Evolutionary conservation across 305 asterid species (phyloP).

Genomic region (Solanum hybrid): DNA sequence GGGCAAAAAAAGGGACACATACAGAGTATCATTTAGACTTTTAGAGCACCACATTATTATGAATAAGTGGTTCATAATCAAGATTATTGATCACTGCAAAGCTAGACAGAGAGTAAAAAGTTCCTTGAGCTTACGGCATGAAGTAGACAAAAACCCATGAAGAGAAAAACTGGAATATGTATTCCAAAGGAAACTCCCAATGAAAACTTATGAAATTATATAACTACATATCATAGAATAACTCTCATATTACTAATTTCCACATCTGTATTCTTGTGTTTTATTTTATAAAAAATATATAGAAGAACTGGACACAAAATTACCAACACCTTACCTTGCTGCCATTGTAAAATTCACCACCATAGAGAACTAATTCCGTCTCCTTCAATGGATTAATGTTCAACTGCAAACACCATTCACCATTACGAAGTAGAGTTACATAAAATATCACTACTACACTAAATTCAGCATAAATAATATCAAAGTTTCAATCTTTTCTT

Average conservation of each 20-base stretch:
- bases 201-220: too few relatives aligned
- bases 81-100: background rate
- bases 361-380: slow-evolving; percentile 73
- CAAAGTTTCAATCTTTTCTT: background rate
- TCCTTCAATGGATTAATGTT: slow-evolving; percentile 82
- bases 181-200: background rate
- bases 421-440: background rate
- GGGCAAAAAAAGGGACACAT: background rate
- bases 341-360: slow-evolving; percentile 98
- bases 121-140: background rate
- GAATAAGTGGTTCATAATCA: background rate
- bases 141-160: background rate
- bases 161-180: background rate
- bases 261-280: background rate
- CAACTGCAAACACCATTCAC: slow-evolving; percentile 32
- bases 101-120: background rate
- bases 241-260: background rate
- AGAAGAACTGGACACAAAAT: background rate
- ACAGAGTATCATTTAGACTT: background rate
- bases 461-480: background rate
- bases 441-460: background rate
- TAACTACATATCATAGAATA: background rate
- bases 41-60: background rate
- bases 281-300: background rate
- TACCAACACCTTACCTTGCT: slow-evolving; percentile 46